These are phyloP conservation scores for Paxillus involutus DNA, from an alignment of 768 basidiomycete genomes.

Conservation along the genomic window DNA sequence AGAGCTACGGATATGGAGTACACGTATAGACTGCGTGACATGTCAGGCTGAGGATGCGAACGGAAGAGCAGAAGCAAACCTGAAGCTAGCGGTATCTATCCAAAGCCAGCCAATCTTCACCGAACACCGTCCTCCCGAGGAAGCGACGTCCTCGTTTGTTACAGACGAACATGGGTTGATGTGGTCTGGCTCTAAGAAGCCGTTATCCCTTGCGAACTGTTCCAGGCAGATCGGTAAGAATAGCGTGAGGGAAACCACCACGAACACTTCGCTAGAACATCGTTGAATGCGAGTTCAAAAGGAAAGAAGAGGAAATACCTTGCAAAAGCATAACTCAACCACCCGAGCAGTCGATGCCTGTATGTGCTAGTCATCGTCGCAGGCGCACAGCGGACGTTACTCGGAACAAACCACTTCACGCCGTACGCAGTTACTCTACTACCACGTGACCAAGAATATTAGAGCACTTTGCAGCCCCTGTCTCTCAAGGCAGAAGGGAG, in stretches of 20 bases:
- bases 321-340: conserved; percentile 85
- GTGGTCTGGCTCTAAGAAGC: conserved; percentile 70
- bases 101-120: conserved; percentile 81
- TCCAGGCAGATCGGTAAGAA: conserved; percentile 84
- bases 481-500: not conserved
- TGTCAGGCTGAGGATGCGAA: not conserved
- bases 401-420: not conserved
- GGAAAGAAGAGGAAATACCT: conserved; percentile 41
- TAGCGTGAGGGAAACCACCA: conserved; percentile 75
- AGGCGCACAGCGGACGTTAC: not conserved
- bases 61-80: conserved; percentile 40
- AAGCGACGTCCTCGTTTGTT: conserved; percentile 12
- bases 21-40: conserved; percentile 65
- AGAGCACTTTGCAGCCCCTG: not conserved
- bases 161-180: conserved; percentile 50
- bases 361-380: conserved; percentile 11
- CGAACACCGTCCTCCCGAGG: conserved; percentile 60
- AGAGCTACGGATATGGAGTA: conserved; percentile 87
- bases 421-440: not conserved
- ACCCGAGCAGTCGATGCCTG: conserved; percentile 54
- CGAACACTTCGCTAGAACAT: conserved; percentile 69
- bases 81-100: conserved; percentile 92
- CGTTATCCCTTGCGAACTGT: conserved; percentile 90
- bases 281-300: not conserved
- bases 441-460: not conserved